phyloP scores from a whole-genome alignment of 2,329 filamentous ascomycete species.

The Escovopsis sp. region DNA sequence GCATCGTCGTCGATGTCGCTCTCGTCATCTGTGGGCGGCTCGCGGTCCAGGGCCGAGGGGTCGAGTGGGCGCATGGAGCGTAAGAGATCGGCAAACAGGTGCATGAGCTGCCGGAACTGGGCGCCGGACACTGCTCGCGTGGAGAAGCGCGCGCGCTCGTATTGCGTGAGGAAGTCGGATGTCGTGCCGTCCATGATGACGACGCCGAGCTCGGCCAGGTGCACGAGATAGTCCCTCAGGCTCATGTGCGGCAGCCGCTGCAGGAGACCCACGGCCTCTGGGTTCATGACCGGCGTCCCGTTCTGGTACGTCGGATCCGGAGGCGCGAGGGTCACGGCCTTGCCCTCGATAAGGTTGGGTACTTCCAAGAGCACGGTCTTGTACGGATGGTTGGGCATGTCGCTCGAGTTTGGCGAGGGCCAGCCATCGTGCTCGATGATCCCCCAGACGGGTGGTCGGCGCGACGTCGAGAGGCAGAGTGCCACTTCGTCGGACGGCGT shows the following conservation, averaged over 20 bases:
- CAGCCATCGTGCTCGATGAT: constrained; percentile 77
- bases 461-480: constrained; percentile 34
- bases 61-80: constrained; percentile 57
- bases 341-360: constrained; percentile 80
- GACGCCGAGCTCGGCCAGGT: constrained; percentile 54
- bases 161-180: constrained; percentile 55
- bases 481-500: constrained; percentile 23
- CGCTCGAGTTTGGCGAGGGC: constrained; percentile 62
- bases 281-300: constrained; percentile 22
- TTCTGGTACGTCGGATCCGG: constrained; percentile 25
- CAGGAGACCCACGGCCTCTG: constrained; percentile 54
- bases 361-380: constrained; percentile 68
- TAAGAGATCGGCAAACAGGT: constrained; percentile 67
- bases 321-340: constrained; percentile 74
- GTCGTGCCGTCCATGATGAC: constrained; percentile 26
- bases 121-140: constrained; percentile 49
- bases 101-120: constrained; percentile 69
- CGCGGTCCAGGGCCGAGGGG: constrained; percentile 29
- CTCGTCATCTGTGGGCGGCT: constrained; percentile 14
- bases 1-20: constrained; percentile 33
- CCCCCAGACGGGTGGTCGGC: constrained; percentile 50
- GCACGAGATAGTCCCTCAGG: constrained; percentile 62
- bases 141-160: constrained; percentile 79
- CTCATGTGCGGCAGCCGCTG: constrained; percentile 58
- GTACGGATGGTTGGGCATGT: constrained; percentile 74